Base-by-base conservation (phyloP, 1,284 basidiomycete species). In the Irpex sp. region DNA sequence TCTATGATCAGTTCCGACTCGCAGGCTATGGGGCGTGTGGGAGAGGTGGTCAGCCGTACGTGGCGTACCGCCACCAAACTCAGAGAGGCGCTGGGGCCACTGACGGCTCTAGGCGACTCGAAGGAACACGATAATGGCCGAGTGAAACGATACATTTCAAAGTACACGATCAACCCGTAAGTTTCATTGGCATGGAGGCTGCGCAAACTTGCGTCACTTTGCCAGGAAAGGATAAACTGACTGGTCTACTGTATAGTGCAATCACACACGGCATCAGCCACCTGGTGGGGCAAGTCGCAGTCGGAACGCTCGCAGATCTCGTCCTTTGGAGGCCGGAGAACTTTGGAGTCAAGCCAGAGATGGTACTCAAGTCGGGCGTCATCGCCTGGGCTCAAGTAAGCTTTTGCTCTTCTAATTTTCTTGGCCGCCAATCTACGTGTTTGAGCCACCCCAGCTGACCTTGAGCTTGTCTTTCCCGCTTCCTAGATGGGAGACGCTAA, bases 31-130 rank as follows among this genome's bases (percentile, higher is more conserved):
- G 97, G 97, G 15, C 86, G 95, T 9, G 95, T 99, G 8, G 97
- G 95, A 8, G 97, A 99, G 75, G 97, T 99, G 5, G 80, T 96
- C 5, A 86, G 89, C 49, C 81, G 97, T 49, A 98, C 97, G 0
- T 99, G 97, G 97, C 83, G 96, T 46, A 98, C 97, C 0, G 97
- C 97, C 15, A 92, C 91, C 75, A 99, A 99, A 80, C 93, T 99
- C 92, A 86, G 86, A 61, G 85, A 89, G 54, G 78, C 92, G 65
- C 79, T 85, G 33, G 97, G 97, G 0, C 90, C 94, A 0, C 78
- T 90, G 50, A 71, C 62, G 13, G 75, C 77, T 11, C 75, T 87
- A 17, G 90, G 90, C 4, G 92, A 95, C 74, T 73, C 73, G 6
- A 81, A 83, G 0, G 84, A 84, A 1, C 83, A 75, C 57, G 97